A percentile compares a stretch with the other conserved stretches of the same genome.
These are phyloP conservation scores for Polygonum aviculare DNA, from an alignment of 148 eudicot species.

Conservation along the genomic window DNA sequence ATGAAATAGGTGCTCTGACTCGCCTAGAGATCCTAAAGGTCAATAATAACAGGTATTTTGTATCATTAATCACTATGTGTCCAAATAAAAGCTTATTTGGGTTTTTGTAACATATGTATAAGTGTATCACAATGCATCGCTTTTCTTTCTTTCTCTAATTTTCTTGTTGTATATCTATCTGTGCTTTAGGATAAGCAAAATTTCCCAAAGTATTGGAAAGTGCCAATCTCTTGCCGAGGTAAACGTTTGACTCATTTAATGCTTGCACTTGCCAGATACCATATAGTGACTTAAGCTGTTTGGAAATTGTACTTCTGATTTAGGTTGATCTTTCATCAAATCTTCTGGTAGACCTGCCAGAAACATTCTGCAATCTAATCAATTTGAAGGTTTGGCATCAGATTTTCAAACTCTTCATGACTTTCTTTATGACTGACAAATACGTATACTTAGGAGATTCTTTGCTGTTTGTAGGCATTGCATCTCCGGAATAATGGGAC, in stretches of 20 bases:
- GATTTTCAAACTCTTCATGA: neutral
- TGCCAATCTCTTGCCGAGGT: slow-evolving; percentile 77
- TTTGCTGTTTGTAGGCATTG: slow-evolving; percentile 34
- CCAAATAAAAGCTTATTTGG: slow-evolving; percentile 1
- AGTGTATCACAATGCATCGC: neutral
- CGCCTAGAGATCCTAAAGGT: slow-evolving; percentile 59
- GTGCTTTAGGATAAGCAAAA: slow-evolving; percentile 39
- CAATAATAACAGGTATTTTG: slow-evolving; percentile 55
- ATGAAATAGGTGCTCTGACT: slow-evolving; percentile 53
- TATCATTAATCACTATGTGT: neutral
- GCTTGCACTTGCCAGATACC: neutral
- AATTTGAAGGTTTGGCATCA: slow-evolving; percentile 53
- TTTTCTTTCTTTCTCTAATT: neutral
- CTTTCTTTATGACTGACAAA: neutral
- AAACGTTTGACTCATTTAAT: neutral
- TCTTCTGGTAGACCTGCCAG: slow-evolving; percentile 69
- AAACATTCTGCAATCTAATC: slow-evolving; percentile 49
- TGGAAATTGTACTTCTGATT: slow-evolving; percentile 16
- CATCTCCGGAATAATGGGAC: slow-evolving; percentile 73
- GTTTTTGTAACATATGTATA: neutral
- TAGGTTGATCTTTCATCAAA: slow-evolving; percentile 90
- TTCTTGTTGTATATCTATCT: slow-evolving; percentile 6
- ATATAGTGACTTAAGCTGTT: neutral
- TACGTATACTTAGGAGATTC: neutral
- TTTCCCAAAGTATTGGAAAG: slow-evolving; percentile 57